Percentiles rank a stretch among this genome's conserved stretches.
These are phyloP conservation scores for Golubevia sp. DNA, from an alignment of 1,284 basidiomycete genomes.

Conservation along the genomic window DNA sequence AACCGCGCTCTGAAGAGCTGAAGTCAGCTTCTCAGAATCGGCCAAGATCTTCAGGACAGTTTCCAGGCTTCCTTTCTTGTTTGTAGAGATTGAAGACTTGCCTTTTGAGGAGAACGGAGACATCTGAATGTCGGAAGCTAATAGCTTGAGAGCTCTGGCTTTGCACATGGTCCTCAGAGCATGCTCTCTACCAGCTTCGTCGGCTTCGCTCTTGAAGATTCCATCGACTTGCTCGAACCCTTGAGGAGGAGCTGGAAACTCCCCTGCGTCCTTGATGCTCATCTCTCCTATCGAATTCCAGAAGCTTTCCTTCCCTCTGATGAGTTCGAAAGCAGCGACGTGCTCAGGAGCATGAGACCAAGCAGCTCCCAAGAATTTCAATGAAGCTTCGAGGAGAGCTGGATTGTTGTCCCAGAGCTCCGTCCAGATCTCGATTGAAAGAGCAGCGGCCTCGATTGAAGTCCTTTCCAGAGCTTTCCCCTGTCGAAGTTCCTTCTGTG, in stretches of 20 bases:
- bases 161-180: constrained; percentile 34
- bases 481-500: neutral
- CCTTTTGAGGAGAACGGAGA: constrained; percentile 17
- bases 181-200: constrained; percentile 18
- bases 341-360: constrained; percentile 48
- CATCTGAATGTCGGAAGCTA: constrained; percentile 36
- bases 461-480: constrained; percentile 18
- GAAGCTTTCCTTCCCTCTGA: constrained; percentile 24
- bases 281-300: constrained; percentile 32
- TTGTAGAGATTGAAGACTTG: constrained; percentile 4
- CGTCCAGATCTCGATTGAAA: constrained; percentile 14
- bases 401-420: constrained; percentile 19
- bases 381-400: constrained; percentile 32
- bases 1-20: constrained; percentile 18
- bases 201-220: constrained; percentile 8
- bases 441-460: constrained; percentile 33
- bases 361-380: constrained; percentile 43
- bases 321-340: constrained; percentile 26
- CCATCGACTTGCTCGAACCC: constrained; percentile 13
- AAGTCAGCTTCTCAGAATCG: constrained; percentile 13
- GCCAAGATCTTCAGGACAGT: constrained; percentile 26
- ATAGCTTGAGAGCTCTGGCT: constrained; percentile 38
- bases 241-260: constrained; percentile 17
- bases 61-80: constrained; percentile 26
- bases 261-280: constrained; percentile 14